A percentile compares a stretch with the other conserved stretches of the same genome.
phyloP scores from a whole-genome alignment of 352 stramenopile genomes.

The Pythium plurisporium region DNA sequence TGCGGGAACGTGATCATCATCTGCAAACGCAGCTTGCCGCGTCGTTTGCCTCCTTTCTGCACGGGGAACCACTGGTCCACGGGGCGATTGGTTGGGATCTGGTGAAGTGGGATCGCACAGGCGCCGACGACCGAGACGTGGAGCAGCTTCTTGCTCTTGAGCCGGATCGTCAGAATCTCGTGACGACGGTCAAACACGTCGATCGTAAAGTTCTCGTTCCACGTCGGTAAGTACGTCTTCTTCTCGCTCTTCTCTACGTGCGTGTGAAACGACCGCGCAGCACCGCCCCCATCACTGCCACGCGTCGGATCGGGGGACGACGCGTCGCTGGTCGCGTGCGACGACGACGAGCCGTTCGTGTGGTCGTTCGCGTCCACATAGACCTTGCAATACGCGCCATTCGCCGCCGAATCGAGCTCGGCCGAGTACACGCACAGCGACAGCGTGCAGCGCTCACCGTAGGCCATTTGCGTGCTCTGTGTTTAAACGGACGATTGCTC shows the following conservation, averaged over 20 bases:
- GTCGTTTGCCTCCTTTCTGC: slow-evolving; percentile 43
- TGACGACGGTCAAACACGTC: slow-evolving; percentile 16
- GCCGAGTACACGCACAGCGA: slow-evolving; percentile 25
- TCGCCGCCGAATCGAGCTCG: slow-evolving; percentile 19
- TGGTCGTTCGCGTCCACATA: slow-evolving; percentile 23
- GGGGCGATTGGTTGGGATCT: slow-evolving; percentile 32
- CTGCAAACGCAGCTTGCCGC: slow-evolving; percentile 43
- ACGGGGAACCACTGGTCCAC: slow-evolving; percentile 56
- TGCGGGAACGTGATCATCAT: slow-evolving; percentile 24
- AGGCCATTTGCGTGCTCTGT: slow-evolving; percentile 6
- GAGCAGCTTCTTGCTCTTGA: slow-evolving; percentile 66
- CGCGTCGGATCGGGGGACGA: slow-evolving; percentile 9
- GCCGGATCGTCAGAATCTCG: slow-evolving; percentile 55
- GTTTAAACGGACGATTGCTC: background rate
- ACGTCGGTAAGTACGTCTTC: slow-evolving; percentile 21
- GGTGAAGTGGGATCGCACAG: slow-evolving; percentile 48
- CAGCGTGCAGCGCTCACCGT: slow-evolving; percentile 15
- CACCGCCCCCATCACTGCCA: background rate
- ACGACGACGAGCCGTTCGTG: slow-evolving; percentile 8
- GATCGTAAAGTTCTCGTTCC: slow-evolving; percentile 26
- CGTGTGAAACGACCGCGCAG: slow-evolving; percentile 21
- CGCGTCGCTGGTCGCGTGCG: background rate
- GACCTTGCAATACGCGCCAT: slow-evolving; percentile 27
- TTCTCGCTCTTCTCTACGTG: slow-evolving; percentile 17
- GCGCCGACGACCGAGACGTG: slow-evolving; percentile 48